Evolutionary conservation across 805 yeast genomes (phyloP).

Genomic region (Spathaspora sp.): DNA sequence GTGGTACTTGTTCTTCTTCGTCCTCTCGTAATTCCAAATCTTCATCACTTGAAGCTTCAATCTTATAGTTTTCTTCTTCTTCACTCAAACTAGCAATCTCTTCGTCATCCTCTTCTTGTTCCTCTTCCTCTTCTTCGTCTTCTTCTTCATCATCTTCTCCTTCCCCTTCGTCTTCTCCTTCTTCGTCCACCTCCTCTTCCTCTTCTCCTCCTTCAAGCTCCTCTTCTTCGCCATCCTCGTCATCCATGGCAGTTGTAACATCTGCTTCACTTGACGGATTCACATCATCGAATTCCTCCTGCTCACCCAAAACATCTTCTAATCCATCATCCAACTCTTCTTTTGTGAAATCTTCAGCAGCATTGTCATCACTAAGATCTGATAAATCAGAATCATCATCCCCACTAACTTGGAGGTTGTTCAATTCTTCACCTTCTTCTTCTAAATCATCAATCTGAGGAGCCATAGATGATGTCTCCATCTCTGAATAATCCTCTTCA

Average conservation of each 20-base stretch:
- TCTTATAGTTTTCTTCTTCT: slow-evolving; percentile 17
- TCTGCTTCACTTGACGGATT: slow-evolving; percentile 9
- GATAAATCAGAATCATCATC: slow-evolving; percentile 10
- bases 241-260: slow-evolving; percentile 10
- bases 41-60: slow-evolving; percentile 34
- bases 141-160: slow-evolving; percentile 9
- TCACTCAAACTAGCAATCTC: slow-evolving; percentile 15
- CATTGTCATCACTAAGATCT: slow-evolving; percentile 4
- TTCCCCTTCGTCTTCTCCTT: slow-evolving; percentile 7
- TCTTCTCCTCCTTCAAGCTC: slow-evolving; percentile 7
- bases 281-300: slow-evolving; percentile 1
- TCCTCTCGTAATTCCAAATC: slow-evolving; percentile 32
- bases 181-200: slow-evolving; percentile 11
- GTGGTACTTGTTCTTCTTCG: slow-evolving; percentile 10
- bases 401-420: not conserved
- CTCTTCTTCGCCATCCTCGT: slow-evolving; percentile 4
- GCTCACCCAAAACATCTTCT: not conserved
- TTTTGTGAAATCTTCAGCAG: slow-evolving; percentile 1
- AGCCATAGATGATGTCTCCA: slow-evolving; percentile 3
- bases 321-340: slow-evolving; percentile 5
- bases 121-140: slow-evolving; percentile 16
- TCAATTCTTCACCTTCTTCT: slow-evolving; percentile 4
- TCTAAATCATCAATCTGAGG: slow-evolving; percentile 6
- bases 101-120: slow-evolving; percentile 21
- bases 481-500: slow-evolving; percentile 5